Evolutionary conservation across 176 grass and related monocot genomes (phyloP).

Genomic region (sorghum (Sorghum bicolor)): Sorghum_bicolor_NCBIv3 NC_012875.2:49343001-49343500

Average conservation of each 20-base stretch:
- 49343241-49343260: conserved; percentile 86
- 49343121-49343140: conserved; percentile 18
- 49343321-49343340: conserved; percentile 78
- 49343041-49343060: conserved; percentile 68
- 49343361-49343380: conserved; percentile 92
- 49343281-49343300: conserved; percentile 84
- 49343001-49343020: conserved; percentile 92
- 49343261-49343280: conserved; percentile 91
- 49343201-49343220: conserved; percentile 68
- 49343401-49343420: conserved; percentile 90
- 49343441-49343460: conserved; percentile 77
- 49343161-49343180: conserved; percentile 90
- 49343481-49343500: conserved; percentile 94
- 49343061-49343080: conserved; percentile 73
- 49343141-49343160: conserved; percentile 94
- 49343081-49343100: conserved; percentile 45
- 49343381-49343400: conserved; percentile 90
- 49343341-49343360: conserved; percentile 75
- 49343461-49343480: conserved; percentile 93
- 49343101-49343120: conserved; percentile 58
- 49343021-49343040: conserved; percentile 84
- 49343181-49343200: conserved; percentile 89
- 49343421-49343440: conserved; percentile 94
- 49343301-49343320: conserved; percentile 81
- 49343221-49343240: conserved; percentile 64